phyloP scores from a whole-genome alignment of 2,329 filamentous ascomycete genomes.

The Aspergillus sp. region DNA sequence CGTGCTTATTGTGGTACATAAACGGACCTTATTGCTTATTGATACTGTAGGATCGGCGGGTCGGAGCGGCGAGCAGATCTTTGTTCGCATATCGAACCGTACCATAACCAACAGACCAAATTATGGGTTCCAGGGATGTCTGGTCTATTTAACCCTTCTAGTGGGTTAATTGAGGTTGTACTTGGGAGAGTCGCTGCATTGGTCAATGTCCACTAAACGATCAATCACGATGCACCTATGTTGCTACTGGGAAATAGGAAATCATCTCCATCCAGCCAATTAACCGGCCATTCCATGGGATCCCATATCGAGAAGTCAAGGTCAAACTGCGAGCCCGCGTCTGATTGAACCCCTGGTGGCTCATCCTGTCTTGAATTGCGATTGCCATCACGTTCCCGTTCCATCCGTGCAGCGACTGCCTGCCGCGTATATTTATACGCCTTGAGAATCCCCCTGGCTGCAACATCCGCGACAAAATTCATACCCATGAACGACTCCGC shows the following conservation, averaged over 20 bases:
- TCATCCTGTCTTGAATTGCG: not conserved
- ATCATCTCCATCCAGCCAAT: not conserved
- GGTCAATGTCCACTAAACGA: not conserved
- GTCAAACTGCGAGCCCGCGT: not conserved
- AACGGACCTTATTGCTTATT: not conserved
- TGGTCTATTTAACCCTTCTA: not conserved
- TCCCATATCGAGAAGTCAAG: constrained; percentile 1
- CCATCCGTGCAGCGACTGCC: not conserved
- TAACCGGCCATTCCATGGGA: not conserved
- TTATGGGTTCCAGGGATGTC: not conserved
- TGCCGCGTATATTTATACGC: not conserved
- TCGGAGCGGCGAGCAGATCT: not conserved
- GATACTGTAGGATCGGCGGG: not conserved
- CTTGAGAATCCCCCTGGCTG: not conserved
- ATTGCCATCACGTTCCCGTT: not conserved
- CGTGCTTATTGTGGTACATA: not conserved
- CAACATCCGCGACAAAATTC: constrained; percentile 1
- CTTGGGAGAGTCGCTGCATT: not conserved
- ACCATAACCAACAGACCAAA: not conserved
- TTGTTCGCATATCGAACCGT: not conserved
- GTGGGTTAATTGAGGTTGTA: not conserved
- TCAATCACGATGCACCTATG: not conserved
- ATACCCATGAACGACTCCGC: not conserved
- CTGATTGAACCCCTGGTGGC: no score
- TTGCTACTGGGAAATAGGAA: not conserved